Conservation (phyloP, 192 early-diverging fungal species). For the Rhizophagus clarus region DNA sequence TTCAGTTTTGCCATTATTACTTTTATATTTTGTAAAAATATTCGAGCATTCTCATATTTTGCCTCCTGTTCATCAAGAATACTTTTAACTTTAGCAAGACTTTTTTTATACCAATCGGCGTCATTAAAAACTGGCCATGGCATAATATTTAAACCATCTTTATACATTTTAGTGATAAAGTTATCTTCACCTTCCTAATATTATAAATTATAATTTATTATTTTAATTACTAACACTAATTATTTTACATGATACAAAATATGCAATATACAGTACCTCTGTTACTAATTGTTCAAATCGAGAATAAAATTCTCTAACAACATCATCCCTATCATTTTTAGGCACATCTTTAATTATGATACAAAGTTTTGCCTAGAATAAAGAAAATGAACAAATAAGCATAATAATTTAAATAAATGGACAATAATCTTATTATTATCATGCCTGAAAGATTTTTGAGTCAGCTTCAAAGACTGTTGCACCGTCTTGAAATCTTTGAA, state of each 20-base stretch:
- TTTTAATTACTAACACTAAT: not conserved
- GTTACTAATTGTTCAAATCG: not conserved
- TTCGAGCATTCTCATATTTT: constrained; percentile 19
- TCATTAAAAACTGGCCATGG: constrained; percentile 35
- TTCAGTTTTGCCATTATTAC: constrained; percentile 12
- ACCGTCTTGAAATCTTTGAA: constrained; percentile 32
- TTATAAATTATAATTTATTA: too few relatives aligned
- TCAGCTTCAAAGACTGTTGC: not conserved
- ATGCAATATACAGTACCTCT: not conserved
- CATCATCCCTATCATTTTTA: not conserved
- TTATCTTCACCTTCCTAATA: constrained; percentile 28
- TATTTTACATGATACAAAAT: too few relatives aligned
- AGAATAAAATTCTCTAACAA: constrained; percentile 13
- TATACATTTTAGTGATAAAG: constrained; percentile 29
- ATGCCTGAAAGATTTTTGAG: constrained; percentile 13
- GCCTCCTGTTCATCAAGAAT: not conserved
- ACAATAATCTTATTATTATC: too few relatives aligned
- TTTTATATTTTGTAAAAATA: constrained; percentile 1
- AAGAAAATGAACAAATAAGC: not conserved
- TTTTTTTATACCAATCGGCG: not conserved
- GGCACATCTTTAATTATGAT: constrained; percentile 33
- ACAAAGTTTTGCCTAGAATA: constrained; percentile 18
- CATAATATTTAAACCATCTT: not conserved
- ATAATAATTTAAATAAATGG: not conserved
- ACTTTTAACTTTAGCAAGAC: not conserved